Conservation (phyloP, 2,329 filamentous ascomycete genomes). For the Amphichorda felina region DNA sequence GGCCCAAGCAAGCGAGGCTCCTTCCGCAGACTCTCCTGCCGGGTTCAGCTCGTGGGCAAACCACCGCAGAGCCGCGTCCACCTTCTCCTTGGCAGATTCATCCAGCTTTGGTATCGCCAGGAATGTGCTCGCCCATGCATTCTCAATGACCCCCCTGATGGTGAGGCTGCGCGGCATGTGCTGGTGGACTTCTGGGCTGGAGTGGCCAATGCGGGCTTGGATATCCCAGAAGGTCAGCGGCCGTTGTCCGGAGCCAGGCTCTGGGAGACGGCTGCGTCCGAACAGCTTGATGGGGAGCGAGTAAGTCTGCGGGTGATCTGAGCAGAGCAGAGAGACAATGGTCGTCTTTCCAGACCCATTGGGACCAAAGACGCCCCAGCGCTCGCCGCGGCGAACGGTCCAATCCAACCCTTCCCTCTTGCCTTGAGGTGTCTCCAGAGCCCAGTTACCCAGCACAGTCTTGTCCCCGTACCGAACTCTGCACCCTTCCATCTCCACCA, state of each 20-base stretch:
- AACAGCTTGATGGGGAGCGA: slow-evolving; percentile 80
- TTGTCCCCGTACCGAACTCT: slow-evolving; percentile 70
- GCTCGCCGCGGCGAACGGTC: slow-evolving; percentile 71
- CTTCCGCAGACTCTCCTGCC: slow-evolving; percentile 19
- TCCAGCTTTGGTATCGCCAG: slow-evolving; percentile 56
- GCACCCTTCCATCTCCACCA: slow-evolving; percentile 83
- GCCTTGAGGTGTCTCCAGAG: slow-evolving; percentile 39
- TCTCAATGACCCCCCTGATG: slow-evolving; percentile 65
- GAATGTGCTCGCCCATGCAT: slow-evolving; percentile 85
- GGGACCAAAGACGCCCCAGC: slow-evolving; percentile 86
- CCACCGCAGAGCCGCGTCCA: slow-evolving; percentile 61
- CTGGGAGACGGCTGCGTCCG: slow-evolving; percentile 67
- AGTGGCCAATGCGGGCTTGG: slow-evolving; percentile 81
- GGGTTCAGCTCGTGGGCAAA: slow-evolving; percentile 73
- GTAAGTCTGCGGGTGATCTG: slow-evolving; percentile 92
- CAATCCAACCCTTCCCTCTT: slow-evolving; percentile 59
- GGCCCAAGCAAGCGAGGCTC: slow-evolving; percentile 48
- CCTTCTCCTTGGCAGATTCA: slow-evolving; percentile 38
- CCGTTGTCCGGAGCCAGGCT: slow-evolving; percentile 48
- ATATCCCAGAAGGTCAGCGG: slow-evolving; percentile 90
- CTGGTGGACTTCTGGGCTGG: slow-evolving; percentile 85
- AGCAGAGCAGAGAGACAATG: slow-evolving; percentile 81
- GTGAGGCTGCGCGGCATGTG: slow-evolving; percentile 76
- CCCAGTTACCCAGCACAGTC: slow-evolving; percentile 71
- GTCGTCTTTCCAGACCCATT: slow-evolving; percentile 97